Evolutionary conservation across 164 flowering plant species (phyloP).

Genomic region (Sedum album): DNA sequence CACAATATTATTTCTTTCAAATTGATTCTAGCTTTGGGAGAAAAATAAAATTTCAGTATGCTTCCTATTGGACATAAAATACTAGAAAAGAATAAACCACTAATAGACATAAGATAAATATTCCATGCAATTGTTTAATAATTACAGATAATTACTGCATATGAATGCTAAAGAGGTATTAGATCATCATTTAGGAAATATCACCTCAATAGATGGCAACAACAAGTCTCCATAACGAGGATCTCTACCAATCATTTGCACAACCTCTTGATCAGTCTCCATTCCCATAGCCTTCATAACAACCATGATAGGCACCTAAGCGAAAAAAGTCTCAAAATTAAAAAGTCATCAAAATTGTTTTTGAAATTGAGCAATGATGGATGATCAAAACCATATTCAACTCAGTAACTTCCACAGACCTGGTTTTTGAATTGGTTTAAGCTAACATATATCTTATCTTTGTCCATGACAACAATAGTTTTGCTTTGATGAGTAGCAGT

Average conservation of each 20-base stretch:
- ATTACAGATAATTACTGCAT: not conserved
- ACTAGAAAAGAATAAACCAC: no score
- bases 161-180: not conserved
- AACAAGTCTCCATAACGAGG: conserved; percentile 67
- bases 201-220: conserved; percentile 89
- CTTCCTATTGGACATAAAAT: not conserved
- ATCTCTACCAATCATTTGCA: conserved; percentile 95
- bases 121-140: not conserved
- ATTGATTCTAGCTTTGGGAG: no score
- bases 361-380: not conserved
- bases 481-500: conserved; percentile 68
- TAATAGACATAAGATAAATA: no score
- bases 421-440: conserved; percentile 46
- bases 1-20: no score
- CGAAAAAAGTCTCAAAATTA: not conserved
- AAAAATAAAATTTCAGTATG: not conserved
- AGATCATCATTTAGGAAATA: not conserved
- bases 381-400: not conserved
- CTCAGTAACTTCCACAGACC: conserved; percentile 23
- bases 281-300: conserved; percentile 97
- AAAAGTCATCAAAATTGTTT: not conserved
- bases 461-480: conserved; percentile 70
- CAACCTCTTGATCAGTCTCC: conserved; percentile 96
- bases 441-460: conserved; percentile 59
- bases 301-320: conserved; percentile 80